Conservation (phyloP, 1,284 basidiomycete species). For the Heliocybe sulcata region DNA sequence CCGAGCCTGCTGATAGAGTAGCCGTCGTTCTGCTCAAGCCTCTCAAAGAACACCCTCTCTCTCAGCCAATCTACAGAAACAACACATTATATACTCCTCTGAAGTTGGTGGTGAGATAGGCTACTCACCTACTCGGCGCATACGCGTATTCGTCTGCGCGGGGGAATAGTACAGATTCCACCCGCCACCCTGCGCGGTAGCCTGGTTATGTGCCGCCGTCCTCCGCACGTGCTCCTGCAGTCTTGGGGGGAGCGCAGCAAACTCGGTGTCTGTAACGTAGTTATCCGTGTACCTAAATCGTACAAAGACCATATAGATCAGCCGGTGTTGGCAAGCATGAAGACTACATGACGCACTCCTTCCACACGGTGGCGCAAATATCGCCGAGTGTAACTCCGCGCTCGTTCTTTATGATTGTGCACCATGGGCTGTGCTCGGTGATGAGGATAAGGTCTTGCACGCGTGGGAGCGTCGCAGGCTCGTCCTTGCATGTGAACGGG, state of each 20-base stretch:
- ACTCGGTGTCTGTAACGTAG: slow-evolving; percentile 58
- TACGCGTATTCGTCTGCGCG: slow-evolving; percentile 36
- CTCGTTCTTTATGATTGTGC: slow-evolving; percentile 67
- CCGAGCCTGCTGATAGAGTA: slow-evolving; percentile 58
- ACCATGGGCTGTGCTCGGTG: slow-evolving; percentile 70
- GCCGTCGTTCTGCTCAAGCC: slow-evolving; percentile 47
- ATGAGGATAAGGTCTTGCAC: slow-evolving; percentile 69
- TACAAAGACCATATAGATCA: slow-evolving; percentile 3
- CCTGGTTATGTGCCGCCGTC: slow-evolving; percentile 36
- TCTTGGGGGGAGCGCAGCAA: slow-evolving; percentile 48
- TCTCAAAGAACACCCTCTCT: slow-evolving; percentile 64
- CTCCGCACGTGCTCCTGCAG: slow-evolving; percentile 66
- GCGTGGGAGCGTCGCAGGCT: slow-evolving; percentile 74
- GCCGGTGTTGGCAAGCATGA: slow-evolving; percentile 1
- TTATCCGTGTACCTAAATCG: slow-evolving; percentile 65
- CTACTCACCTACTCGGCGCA: slow-evolving; percentile 51
- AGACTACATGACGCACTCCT: slow-evolving; percentile 41
- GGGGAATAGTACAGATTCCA: slow-evolving; percentile 43
- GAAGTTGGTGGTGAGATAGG: background rate
- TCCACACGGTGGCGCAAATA: slow-evolving; percentile 57
- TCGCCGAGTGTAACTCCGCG: slow-evolving; percentile 67
- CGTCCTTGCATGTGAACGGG: slow-evolving; percentile 58
- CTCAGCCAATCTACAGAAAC: slow-evolving; percentile 59
- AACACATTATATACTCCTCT: background rate
- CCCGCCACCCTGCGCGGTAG: slow-evolving; percentile 14